Percentiles rank a stretch among this genome's conserved stretches.
Evolutionary conservation across 139 green algal species (phyloP).

Genomic region (Edaphochlamys debaryana): DNA sequence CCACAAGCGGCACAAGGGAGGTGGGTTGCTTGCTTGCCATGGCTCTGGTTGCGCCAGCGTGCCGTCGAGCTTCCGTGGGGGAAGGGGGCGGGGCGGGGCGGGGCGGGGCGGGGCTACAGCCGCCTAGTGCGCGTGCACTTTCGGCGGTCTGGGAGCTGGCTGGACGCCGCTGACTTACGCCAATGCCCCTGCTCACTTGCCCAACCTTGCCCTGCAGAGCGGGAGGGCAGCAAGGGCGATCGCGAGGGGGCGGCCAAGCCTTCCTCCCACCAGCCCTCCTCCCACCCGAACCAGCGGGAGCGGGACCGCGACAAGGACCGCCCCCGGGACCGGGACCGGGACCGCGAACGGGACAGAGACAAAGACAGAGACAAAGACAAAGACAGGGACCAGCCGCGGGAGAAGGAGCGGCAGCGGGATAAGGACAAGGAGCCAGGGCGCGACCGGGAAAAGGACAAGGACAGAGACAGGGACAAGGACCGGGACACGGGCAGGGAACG

Average conservation of each 20-base stretch:
- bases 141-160: too few relatives aligned
- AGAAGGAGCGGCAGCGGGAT: neutral
- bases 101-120: too few relatives aligned
- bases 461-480: neutral
- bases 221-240: too few relatives aligned
- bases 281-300: neutral
- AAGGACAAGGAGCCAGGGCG: neutral
- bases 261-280: too few relatives aligned
- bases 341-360: neutral
- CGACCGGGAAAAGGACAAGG: neutral
- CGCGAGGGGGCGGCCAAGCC: too few relatives aligned
- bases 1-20: slow-evolving; percentile 13
- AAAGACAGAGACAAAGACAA: neutral
- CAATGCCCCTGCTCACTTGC: too few relatives aligned
- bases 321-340: neutral
- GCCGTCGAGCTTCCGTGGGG: too few relatives aligned
- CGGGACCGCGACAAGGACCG: neutral
- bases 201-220: too few relatives aligned
- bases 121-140: too few relatives aligned
- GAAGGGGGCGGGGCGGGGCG: too few relatives aligned
- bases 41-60: too few relatives aligned
- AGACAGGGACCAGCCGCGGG: neutral
- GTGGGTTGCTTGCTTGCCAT: neutral
- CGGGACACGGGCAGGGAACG: neutral
- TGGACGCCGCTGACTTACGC: too few relatives aligned